A percentile compares a stretch with the other conserved stretches of the same genome.
These are phyloP conservation scores for Monosporozyma unispora DNA, from an alignment of 805 yeast genomes.

Conservation along the genomic window DNA sequence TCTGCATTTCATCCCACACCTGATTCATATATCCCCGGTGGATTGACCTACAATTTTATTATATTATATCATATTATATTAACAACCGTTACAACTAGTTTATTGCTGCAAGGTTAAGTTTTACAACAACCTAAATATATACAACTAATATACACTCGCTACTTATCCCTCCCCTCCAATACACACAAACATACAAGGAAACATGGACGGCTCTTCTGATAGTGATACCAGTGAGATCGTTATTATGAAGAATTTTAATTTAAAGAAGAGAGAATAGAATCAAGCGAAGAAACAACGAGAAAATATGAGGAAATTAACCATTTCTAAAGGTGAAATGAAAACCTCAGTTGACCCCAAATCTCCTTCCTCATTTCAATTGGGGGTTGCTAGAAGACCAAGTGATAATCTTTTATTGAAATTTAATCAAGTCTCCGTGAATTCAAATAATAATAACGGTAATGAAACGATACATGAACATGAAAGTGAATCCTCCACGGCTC, in stretches of 20 bases:
- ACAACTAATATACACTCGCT: no score
- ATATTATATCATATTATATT: no score
- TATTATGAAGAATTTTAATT: background rate
- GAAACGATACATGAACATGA: background rate
- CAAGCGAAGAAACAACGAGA: background rate
- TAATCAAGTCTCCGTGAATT: background rate
- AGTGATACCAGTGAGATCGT: background rate
- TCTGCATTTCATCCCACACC: no score
- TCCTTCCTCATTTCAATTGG: slow-evolving; percentile 22
- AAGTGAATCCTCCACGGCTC: background rate
- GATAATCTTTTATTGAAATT: slow-evolving; percentile 23
- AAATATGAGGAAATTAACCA: background rate
- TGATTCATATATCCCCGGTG: no score
- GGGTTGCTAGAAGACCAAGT: slow-evolving; percentile 27
- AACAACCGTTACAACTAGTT: no score
- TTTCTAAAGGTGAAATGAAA: background rate
- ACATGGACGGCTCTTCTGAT: background rate
- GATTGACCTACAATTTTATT: no score
- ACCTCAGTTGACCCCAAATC: slow-evolving; percentile 9
- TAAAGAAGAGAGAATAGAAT: background rate
- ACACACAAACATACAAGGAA: background rate
- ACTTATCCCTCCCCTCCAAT: no score
- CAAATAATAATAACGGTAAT: slow-evolving; percentile 3
- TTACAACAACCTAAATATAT: no score
- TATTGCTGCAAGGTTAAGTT: no score